phyloP scores from a whole-genome alignment of 2,329 filamentous ascomycete species.

The Calonectria hawksworthii region DNA sequence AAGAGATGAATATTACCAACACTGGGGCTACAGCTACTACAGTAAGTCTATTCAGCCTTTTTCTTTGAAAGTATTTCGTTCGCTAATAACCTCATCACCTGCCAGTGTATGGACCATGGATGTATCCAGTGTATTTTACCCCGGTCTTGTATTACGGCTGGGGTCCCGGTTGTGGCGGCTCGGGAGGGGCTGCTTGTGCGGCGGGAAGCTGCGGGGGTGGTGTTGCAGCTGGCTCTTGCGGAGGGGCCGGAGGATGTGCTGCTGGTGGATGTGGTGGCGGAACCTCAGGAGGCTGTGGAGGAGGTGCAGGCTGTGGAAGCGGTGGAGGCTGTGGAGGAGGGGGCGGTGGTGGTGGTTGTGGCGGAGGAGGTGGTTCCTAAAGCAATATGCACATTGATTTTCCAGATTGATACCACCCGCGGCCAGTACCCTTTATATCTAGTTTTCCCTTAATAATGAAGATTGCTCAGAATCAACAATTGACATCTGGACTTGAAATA shows the following conservation, averaged over 20 bases:
- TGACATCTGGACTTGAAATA: not conserved
- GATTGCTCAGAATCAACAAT: not conserved
- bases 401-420: not conserved
- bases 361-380: not conserved
- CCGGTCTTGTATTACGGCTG: constrained; percentile 62
- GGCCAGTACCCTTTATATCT: not conserved
- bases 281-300: constrained; percentile 30
- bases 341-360: constrained; percentile 15
- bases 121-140: constrained; percentile 58
- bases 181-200: constrained; percentile 56
- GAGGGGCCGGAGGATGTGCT: constrained; percentile 52
- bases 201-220: constrained; percentile 64
- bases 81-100: not conserved
- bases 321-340: constrained; percentile 30
- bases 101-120: constrained; percentile 61
- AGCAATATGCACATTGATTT: not conserved
- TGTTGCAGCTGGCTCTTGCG: constrained; percentile 57
- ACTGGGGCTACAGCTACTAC: constrained; percentile 68
- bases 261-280: constrained; percentile 38
- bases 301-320: constrained; percentile 30
- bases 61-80: too few relatives aligned
- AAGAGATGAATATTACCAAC: constrained; percentile 63
- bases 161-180: constrained; percentile 53
- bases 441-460: not conserved
- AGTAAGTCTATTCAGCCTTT: constrained; percentile 38